Base-by-base conservation (phyloP, 2,329 filamentous ascomycete species). In the Xylariaceae sp. region DNA sequence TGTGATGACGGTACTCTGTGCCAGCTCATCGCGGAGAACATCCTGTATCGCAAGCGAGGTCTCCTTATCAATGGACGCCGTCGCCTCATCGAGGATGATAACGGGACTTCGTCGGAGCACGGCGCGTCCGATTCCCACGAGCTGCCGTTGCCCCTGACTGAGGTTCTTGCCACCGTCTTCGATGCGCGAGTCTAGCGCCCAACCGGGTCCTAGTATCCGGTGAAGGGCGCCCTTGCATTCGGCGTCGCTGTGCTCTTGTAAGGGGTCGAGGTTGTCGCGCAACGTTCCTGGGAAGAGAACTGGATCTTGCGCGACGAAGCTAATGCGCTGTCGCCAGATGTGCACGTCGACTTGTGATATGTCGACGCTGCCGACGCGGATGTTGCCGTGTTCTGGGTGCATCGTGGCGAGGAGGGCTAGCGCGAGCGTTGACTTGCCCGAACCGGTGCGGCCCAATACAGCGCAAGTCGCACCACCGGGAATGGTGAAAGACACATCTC, bases 361-460 rank as follows among this genome's bases (percentile, higher is more conserved):
- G 60, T 85, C 77, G 3, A 84, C 68, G 55, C 69, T 73, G 50
- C 85, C 84, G 56, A 87, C 81, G 17, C 71, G 77, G 50, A 87
- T 78, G n/a, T 69, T 70, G 0, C 84, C 84, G 0, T 72, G 69
- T 1, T 71, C 71, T 0, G 84, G 81, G 1, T 79, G 76, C 48
- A 86, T 76, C 0, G 82, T 84, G 2, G 79, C 81, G 0, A 85
- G 76, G 0, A 87, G 75, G 2, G 81, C 81, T 35, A 86, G 79
- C 1, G 83, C 84, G 1, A 87, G 76, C 0, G 92, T 96, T 34
- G 88, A 92, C 74, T 97, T 97, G 13, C 92, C 92, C 0, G 89
- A 94, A 0, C 90, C 88, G 0, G 92, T 96, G 42, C 92, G 85
- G 1, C 92, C 92, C 1, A 93, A 87, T 4, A 96, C 83, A 0